These are phyloP conservation scores for Coccomyxa subellipsoidea DNA, from an alignment of 163 green algal species.

Conservation along the genomic window DNA sequence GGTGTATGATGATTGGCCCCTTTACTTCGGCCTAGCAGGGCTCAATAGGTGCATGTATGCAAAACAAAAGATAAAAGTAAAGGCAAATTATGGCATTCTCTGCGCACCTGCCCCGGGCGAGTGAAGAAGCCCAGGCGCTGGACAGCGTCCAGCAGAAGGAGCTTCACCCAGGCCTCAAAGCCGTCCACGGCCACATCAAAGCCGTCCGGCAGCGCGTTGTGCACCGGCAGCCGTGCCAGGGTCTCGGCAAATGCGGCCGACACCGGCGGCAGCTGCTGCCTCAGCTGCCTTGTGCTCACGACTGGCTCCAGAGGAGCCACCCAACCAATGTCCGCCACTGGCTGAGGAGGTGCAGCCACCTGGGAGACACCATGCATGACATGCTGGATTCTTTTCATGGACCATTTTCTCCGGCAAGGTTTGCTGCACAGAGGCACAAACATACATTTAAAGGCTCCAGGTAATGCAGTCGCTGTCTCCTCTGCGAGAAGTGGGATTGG, in stretches of 20 bases:
- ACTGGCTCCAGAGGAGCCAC: background rate
- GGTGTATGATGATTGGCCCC: too few species aligned
- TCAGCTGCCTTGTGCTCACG: background rate
- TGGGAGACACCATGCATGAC: background rate
- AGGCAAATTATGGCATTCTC: too few species aligned
- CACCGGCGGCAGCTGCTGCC: background rate
- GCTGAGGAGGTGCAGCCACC: background rate
- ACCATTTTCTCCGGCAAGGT: too few species aligned
- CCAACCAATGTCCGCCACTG: background rate
- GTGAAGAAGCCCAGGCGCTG: background rate
- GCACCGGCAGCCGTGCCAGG: background rate
- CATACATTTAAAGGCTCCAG: too few species aligned
- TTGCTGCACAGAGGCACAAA: too few species aligned
- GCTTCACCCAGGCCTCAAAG: slow-evolving; percentile 6
- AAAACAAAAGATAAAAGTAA: background rate
- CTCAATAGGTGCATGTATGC: background rate
- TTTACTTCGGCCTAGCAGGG: background rate
- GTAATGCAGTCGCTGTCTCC: too few species aligned
- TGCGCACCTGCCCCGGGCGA: background rate
- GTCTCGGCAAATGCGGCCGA: background rate
- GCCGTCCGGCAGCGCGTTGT: background rate
- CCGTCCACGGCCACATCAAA: slow-evolving; percentile 12
- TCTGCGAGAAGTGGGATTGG: too few species aligned
- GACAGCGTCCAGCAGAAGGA: slow-evolving; percentile 3
- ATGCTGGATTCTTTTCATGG: too few species aligned